These are phyloP conservation scores for Aurifilum marmelostoma DNA, from an alignment of 2,329 filamentous ascomycete species.

Conservation along the genomic window DNA sequence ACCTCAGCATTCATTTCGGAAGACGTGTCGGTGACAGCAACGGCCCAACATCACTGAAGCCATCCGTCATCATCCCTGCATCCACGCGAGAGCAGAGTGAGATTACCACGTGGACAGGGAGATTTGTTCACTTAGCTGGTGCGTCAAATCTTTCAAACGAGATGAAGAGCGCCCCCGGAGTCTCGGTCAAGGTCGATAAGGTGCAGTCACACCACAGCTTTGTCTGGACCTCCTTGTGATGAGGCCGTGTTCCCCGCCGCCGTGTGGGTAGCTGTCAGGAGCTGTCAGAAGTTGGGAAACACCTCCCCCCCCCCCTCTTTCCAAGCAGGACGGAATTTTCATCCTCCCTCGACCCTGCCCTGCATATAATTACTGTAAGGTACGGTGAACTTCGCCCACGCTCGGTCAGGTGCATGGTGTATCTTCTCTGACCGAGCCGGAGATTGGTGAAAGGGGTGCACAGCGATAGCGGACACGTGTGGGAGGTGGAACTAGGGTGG, in stretches of 20 bases:
- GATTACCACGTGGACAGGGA: background rate
- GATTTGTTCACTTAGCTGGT: background rate
- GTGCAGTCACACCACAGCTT: slow-evolving; percentile 6
- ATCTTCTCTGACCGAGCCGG: background rate
- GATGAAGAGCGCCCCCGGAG: background rate
- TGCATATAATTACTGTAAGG: background rate
- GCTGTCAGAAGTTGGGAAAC: slow-evolving; percentile 3
- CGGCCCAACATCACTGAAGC: background rate
- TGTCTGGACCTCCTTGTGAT: background rate
- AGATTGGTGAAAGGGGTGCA: slow-evolving; percentile 1
- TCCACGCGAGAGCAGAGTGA: slow-evolving; percentile 8
- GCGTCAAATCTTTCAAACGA: background rate
- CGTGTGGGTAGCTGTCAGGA: slow-evolving; percentile 14
- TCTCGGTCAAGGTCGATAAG: background rate
- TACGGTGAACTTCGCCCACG: background rate
- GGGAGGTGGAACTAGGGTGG: slow-evolving; percentile 2
- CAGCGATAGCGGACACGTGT: background rate
- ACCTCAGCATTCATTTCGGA: background rate
- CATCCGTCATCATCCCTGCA: slow-evolving; percentile 6
- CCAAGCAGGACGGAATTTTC: background rate
- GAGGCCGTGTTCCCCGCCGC: slow-evolving; percentile 9
- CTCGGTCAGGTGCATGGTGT: background rate
- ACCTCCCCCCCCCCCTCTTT: background rate
- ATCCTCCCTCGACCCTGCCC: background rate
- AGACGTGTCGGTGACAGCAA: background rate